Base-by-base conservation (phyloP, 1,284 basidiomycete genomes). In the Ceratobasidium sp. region DNA sequence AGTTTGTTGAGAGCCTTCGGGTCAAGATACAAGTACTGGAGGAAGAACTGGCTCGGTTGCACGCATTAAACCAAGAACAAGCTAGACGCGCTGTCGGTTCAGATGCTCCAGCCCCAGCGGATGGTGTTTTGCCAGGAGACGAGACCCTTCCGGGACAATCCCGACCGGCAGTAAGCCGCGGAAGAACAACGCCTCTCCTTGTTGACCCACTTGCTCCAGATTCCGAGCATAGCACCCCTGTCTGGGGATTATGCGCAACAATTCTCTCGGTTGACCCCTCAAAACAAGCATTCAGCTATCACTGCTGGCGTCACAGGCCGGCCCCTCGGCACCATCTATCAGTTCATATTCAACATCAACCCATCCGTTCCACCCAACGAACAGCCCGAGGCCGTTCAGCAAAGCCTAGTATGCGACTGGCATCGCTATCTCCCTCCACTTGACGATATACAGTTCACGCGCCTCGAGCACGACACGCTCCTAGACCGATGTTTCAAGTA, bases 321-420 rank as follows among this genome's bases (percentile, higher is more conserved):
- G 34, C 49, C 29, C 1, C 49, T 32, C 7, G n/a, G 15, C 37
- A 15, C 37, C 9, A 34, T 22, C 2, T 69, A 69, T 40, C 32
- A 56, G 34, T 69, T 34, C n/a, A 56, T 69, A 37, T 69, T 69
- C 52, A 54, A 69, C n/a, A 69, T 56, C n/a, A 22, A 69, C 22
- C n/a, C 15, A 5, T n/a, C 52, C 9, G n/a, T 51, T 22, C 67
- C 67, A 11, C 52, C n/a, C 13, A 9, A 40, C 22, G n/a, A 43
- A n/a, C 67, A 69, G 8, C n/a, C 52, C n/a, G n/a, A 57, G 37
- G 49, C 9, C 22, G 32, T 22, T n/a, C 37, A n/a, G 1, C 49
- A 25, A 19, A 69, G 67, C 25, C 11, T 69, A 13, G 8, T 44
- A 6, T 69, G 67, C 52, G 67, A 69, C 17, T 69, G 67, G 67